A percentile compares a stretch with the other conserved stretches of the same genome.
These are phyloP conservation scores for Suillus brevipes DNA, from an alignment of 768 basidiomycete genomes.

Conservation along the genomic window DNA sequence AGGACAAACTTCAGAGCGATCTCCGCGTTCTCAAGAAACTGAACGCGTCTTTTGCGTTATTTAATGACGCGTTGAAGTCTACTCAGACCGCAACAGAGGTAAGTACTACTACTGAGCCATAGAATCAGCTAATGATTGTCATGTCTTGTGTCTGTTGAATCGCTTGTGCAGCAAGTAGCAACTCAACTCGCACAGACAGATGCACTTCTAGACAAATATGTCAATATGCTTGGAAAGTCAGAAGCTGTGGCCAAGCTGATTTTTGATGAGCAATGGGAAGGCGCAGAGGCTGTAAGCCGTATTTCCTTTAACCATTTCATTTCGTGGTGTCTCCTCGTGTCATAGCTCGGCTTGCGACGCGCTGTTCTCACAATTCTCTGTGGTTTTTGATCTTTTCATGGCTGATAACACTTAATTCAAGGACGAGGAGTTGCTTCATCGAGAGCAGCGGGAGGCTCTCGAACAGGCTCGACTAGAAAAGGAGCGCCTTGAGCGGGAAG, in stretches of 20 bases:
- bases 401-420: conserved; percentile 25
- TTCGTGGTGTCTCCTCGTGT: neutral
- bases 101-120: conserved; percentile 18
- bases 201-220: conserved; percentile 73
- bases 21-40: conserved; percentile 71
- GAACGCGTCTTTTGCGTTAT: conserved; percentile 66
- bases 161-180: conserved; percentile 54
- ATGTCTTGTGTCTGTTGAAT: neutral
- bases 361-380: neutral
- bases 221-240: conserved; percentile 65
- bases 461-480: conserved; percentile 33
- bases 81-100: conserved; percentile 74
- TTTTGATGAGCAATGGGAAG: conserved; percentile 76
- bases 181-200: conserved; percentile 71
- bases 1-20: conserved; percentile 77
- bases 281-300: conserved; percentile 64
- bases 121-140: neutral
- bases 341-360: neutral
- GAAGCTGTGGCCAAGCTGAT: conserved; percentile 68
- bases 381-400: neutral
- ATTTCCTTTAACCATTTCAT: neutral
- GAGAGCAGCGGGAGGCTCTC: conserved; percentile 37
- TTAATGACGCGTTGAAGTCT: conserved; percentile 66
- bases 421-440: conserved; percentile 61
- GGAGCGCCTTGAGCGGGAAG: conserved; percentile 30